Evolutionary conservation across 768 basidiomycete species (phyloP).

Genomic region (Rhodotorula kratochvilovae): DNA sequence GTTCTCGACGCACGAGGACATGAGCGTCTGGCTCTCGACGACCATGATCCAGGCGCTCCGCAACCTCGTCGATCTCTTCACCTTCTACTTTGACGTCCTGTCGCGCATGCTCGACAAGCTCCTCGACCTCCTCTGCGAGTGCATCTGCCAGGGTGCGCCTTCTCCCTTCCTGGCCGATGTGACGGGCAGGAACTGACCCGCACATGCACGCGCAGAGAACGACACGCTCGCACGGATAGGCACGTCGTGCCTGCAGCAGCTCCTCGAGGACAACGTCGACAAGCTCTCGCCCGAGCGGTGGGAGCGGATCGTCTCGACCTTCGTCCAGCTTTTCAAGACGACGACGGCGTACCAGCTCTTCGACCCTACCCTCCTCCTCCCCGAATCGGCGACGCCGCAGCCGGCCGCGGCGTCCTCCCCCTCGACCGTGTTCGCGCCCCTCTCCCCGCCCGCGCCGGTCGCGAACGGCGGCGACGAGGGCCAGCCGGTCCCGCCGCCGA

Average conservation of each 20-base stretch:
- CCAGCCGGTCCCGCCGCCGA: constrained; percentile 11
- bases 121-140: constrained; percentile 84
- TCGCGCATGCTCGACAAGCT: constrained; percentile 89
- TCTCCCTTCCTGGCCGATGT: not conserved
- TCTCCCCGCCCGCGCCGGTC: constrained; percentile 57
- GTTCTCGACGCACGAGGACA: constrained; percentile 94
- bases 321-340: constrained; percentile 92
- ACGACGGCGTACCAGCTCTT: constrained; percentile 97
- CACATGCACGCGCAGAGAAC: constrained; percentile 63
- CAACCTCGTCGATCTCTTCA: constrained; percentile 90
- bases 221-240: constrained; percentile 96
- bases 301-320: constrained; percentile 86
- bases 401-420: constrained; percentile 31
- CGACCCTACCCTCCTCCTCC: constrained; percentile 72
- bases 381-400: constrained; percentile 63
- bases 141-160: constrained; percentile 89
- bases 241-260: constrained; percentile 92
- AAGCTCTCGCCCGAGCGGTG: constrained; percentile 79
- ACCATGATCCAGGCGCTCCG: constrained; percentile 98
- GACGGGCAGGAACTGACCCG: not conserved
- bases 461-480: constrained; percentile 5
- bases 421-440: constrained; percentile 55
- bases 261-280: constrained; percentile 83
- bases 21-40: constrained; percentile 98
- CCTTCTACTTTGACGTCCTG: constrained; percentile 85